These are phyloP conservation scores for Codiaeum variegatum DNA, from an alignment of 441 rosid genomes.

Conservation along the genomic window DNA sequence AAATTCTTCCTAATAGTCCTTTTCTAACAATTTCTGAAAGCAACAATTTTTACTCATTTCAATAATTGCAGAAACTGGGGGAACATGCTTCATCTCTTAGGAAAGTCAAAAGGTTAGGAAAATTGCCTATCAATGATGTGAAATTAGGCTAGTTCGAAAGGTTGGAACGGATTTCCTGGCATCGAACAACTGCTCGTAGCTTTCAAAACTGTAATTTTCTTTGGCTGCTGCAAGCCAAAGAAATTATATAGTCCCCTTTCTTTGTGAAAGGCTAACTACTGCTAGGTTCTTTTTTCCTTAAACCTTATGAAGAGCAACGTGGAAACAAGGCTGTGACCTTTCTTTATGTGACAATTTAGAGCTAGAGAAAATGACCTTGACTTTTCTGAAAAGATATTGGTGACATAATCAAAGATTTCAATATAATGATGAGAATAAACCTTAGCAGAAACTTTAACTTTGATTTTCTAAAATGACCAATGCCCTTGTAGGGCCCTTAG, in stretches of 20 bases:
- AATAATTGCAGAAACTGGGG: not conserved
- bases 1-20: not conserved
- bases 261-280: not conserved
- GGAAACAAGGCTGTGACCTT: not conserved
- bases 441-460: slow-evolving; percentile 4
- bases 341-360: slow-evolving; percentile 6
- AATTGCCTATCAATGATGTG: not conserved
- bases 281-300: not conserved
- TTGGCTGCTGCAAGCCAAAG: not conserved
- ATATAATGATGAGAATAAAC: not conserved
- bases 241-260: not conserved
- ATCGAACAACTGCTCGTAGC: not conserved
- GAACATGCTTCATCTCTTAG: not conserved
- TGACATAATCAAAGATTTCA: slow-evolving; percentile 4
- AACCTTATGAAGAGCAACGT: not conserved
- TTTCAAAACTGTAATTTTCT: not conserved
- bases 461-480: slow-evolving; percentile 5
- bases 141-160: not conserved
- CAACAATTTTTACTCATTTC: not conserved
- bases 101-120: not conserved
- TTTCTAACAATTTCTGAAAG: not conserved
- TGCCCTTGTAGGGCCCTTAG: slow-evolving; percentile 4
- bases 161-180: not conserved
- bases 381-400: not conserved
- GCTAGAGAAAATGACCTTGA: not conserved